Evolutionary conservation across 1,284 basidiomycete species (phyloP).

Genomic region (Sparassis latifolia): DNA sequence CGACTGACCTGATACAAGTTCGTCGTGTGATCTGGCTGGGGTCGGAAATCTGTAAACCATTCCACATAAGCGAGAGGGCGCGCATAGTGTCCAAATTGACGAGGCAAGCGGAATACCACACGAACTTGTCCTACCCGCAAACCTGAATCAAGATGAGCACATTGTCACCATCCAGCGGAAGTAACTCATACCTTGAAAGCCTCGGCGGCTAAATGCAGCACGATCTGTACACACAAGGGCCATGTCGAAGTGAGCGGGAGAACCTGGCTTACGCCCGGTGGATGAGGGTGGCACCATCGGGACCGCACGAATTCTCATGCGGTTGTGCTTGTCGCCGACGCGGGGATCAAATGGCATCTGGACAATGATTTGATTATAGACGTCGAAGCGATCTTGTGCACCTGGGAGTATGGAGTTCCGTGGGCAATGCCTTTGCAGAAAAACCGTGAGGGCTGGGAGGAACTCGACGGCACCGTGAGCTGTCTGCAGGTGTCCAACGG

Average conservation of each 20-base stretch:
- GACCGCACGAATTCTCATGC: not conserved
- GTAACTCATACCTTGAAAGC: not conserved
- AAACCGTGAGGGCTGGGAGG: slow-evolving; percentile 15
- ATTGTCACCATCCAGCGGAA: not conserved
- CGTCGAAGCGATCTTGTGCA: not conserved
- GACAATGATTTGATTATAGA: not conserved
- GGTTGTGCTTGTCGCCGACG: not conserved
- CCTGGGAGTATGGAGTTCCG: not conserved
- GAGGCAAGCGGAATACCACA: not conserved
- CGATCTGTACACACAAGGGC: not conserved
- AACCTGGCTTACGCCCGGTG: not conserved
- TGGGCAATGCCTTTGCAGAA: slow-evolving; percentile 3
- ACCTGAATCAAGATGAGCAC: not conserved
- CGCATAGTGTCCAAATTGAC: not conserved
- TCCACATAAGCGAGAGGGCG: slow-evolving; percentile 20
- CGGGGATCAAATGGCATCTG: not conserved
- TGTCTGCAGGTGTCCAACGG: slow-evolving; percentile 10
- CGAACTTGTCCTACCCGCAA: slow-evolving; percentile 3
- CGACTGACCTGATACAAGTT: slow-evolving; percentile 18
- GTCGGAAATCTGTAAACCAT: slow-evolving; percentile 17
- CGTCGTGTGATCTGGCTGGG: slow-evolving; percentile 11
- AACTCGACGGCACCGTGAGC: slow-evolving; percentile 21
- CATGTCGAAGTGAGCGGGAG: not conserved
- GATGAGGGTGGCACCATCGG: not conserved
- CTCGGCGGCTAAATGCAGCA: not conserved